A percentile compares a stretch with the other conserved stretches of the same genome.
Evolutionary conservation across 2,329 filamentous ascomycete genomes (phyloP).

Genomic region (Fusarium abutilonis): DNA sequence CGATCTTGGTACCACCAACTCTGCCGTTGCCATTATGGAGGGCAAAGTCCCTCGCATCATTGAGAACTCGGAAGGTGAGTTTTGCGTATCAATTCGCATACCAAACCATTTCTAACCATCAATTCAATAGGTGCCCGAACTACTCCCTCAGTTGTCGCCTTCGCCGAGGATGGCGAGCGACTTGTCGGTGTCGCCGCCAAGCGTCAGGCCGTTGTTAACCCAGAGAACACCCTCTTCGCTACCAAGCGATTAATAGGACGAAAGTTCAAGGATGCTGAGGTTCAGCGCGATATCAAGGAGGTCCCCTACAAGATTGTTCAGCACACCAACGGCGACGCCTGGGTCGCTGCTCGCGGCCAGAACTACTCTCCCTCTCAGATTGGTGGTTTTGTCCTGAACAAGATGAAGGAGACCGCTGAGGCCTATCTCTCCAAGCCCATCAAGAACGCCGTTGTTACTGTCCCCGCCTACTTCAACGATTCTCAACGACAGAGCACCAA

Average conservation of each 20-base stretch:
- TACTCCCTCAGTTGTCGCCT: constrained; percentile 86
- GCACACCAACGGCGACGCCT: constrained; percentile 95
- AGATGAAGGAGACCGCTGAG: constrained; percentile 99
- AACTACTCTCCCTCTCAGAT: constrained; percentile 99
- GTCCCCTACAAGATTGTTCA: constrained; percentile 99
- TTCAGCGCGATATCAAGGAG: constrained; percentile 96
- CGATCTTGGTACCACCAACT: constrained; percentile 98
- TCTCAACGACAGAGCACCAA: constrained; percentile 98
- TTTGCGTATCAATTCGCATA: constrained; percentile 17
- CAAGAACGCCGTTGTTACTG: constrained; percentile 97
- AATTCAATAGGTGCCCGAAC: constrained; percentile 50
- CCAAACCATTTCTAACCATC: constrained; percentile 10
- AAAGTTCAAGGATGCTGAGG: constrained; percentile 93
- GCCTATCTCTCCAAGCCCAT: constrained; percentile 87
- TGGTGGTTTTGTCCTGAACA: constrained; percentile 93
- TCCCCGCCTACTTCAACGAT: constrained; percentile 99
- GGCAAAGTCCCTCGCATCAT: constrained; percentile 95
- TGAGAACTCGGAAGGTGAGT: constrained; percentile 90
- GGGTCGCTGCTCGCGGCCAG: constrained; percentile 91
- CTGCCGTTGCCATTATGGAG: constrained; percentile 96
- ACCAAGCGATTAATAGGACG: constrained; percentile 98
- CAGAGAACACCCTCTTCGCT: constrained; percentile 97
- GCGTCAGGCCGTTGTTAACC: constrained; percentile 98
- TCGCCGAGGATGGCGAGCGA: constrained; percentile 94
- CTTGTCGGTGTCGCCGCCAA: constrained; percentile 97